These are phyloP conservation scores for Cystobasidium slooffiae DNA, from an alignment of 1,284 basidiomycete genomes.

Conservation along the genomic window DNA sequence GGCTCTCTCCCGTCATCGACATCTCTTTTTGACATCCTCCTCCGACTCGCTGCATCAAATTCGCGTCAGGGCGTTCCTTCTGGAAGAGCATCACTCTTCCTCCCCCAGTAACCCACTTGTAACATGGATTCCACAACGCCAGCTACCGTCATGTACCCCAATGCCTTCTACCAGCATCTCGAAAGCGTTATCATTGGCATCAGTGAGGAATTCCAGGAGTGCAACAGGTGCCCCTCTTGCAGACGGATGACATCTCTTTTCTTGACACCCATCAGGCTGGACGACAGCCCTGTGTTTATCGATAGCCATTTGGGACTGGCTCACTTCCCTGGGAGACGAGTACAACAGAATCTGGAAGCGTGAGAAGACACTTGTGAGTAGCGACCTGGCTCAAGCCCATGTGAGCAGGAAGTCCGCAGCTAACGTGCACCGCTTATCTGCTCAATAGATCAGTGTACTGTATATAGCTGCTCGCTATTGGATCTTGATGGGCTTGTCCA, in stretches of 20 bases:
- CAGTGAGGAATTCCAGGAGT: background rate
- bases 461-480: constrained; percentile 32
- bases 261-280: constrained; percentile 4
- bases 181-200: background rate
- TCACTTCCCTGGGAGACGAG: constrained; percentile 18
- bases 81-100: no score
- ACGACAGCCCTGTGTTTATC: constrained; percentile 8
- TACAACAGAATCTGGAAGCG: constrained; percentile 20
- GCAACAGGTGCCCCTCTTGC: background rate
- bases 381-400: background rate
- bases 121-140: background rate
- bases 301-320: constrained; percentile 28
- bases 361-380: constrained; percentile 6
- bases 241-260: background rate
- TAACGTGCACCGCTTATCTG: background rate
- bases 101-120: no score
- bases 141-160: constrained; percentile 15
- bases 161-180: constrained; percentile 2
- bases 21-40: no score
- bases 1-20: no score
- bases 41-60: no score
- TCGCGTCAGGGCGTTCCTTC: no score
- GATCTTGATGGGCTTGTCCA: constrained; percentile 14
- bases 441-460: constrained; percentile 19
- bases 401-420: background rate